Evolutionary conservation across 1,284 basidiomycete genomes (phyloP).

Genomic region (Ustilago vetiveriae): DNA sequence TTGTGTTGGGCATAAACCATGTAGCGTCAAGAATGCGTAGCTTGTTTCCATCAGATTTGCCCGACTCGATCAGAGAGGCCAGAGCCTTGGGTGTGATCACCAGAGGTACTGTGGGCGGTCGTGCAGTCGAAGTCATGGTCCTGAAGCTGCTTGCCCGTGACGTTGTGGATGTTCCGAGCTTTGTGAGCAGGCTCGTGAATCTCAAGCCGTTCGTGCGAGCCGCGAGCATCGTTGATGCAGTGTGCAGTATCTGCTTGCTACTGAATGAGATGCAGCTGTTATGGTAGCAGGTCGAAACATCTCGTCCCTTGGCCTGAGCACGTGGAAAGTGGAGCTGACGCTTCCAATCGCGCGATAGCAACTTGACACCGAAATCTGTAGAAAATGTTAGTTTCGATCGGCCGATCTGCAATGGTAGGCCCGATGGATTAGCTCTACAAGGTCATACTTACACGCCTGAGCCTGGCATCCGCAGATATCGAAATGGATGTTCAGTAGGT

Average conservation of each 20-base stretch:
- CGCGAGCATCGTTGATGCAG: constrained; percentile 12
- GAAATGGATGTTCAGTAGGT: too few relatives aligned
- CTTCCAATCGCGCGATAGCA: neutral
- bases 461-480: too few relatives aligned
- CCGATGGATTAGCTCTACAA: too few relatives aligned
- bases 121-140: constrained; percentile 30
- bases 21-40: constrained; percentile 73
- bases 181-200: constrained; percentile 2
- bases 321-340: neutral
- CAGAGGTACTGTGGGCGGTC: constrained; percentile 37
- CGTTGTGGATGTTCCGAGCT: neutral
- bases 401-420: too few relatives aligned
- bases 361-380: too few relatives aligned
- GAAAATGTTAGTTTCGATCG: too few relatives aligned
- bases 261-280: too few relatives aligned
- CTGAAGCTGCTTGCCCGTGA: constrained; percentile 1
- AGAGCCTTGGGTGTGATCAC: constrained; percentile 46
- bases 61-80: constrained; percentile 25
- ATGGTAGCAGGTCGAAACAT: too few relatives aligned
- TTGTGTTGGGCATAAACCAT: constrained; percentile 87
- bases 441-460: too few relatives aligned
- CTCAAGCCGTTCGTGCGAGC: neutral
- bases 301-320: neutral
- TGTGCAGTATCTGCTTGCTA: too few relatives aligned
- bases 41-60: constrained; percentile 12